Evolutionary conservation across 495 filamentous ascomycete genomes (phyloP).

Genomic region (Penicillium canariense): DNA sequence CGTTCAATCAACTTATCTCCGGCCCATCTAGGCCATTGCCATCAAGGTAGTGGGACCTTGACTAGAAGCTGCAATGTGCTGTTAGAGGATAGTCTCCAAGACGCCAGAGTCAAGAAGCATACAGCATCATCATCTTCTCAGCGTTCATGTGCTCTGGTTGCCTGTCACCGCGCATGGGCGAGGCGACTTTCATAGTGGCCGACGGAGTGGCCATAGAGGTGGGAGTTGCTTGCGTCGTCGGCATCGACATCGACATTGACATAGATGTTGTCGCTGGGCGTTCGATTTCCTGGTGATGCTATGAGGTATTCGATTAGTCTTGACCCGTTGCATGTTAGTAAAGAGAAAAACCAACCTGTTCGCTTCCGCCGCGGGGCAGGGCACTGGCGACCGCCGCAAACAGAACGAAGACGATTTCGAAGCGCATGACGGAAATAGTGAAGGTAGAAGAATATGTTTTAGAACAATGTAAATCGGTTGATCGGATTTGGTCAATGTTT

Average conservation of each 20-base stretch:
- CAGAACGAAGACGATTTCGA: constrained; percentile 1
- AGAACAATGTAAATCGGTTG: not conserved
- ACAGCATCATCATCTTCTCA: constrained; percentile 9
- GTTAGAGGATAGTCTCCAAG: not conserved
- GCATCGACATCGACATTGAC: constrained; percentile 7
- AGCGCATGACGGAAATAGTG: constrained; percentile 7
- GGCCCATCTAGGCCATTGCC: not conserved
- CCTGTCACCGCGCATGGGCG: constrained; percentile 3
- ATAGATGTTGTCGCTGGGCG: not conserved
- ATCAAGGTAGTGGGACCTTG: not conserved
- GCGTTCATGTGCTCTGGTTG: not conserved
- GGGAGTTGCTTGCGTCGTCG: constrained; percentile 10
- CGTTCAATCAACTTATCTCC: not conserved
- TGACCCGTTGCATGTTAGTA: not conserved
- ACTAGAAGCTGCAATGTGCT: not conserved
- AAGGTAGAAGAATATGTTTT: not conserved
- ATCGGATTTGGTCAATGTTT: not conserved
- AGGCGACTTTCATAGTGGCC: constrained; percentile 1
- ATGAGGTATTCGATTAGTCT: not conserved
- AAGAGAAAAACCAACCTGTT: constrained; percentile 1
- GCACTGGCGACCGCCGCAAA: constrained; percentile 7
- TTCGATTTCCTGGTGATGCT: constrained; percentile 3
- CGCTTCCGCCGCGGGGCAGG: constrained; percentile 6
- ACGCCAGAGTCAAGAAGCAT: not conserved
- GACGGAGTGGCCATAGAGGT: constrained; percentile 4